These are phyloP conservation scores for Boletus subparvulus DNA, from an alignment of 768 basidiomycete species.

Conservation along the genomic window DNA sequence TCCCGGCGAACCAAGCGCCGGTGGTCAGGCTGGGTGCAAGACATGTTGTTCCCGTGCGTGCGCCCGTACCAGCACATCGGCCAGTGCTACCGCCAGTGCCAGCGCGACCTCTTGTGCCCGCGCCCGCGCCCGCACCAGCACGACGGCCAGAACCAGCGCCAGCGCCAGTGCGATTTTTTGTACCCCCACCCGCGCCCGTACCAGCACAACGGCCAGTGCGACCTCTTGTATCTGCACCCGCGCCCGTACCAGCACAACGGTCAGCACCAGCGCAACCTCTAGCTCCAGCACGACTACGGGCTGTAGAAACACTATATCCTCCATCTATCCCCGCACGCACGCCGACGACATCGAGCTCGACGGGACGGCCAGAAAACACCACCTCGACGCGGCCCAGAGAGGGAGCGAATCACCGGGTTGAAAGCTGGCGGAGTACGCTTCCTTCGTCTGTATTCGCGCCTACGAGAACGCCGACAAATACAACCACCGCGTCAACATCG, in stretches of 20 bases:
- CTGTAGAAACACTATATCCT: background rate
- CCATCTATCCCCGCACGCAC: background rate
- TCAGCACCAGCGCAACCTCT: background rate
- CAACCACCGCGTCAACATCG: background rate
- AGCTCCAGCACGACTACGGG: background rate
- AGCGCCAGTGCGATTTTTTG: background rate
- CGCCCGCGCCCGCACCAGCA: background rate
- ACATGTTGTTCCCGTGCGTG: background rate
- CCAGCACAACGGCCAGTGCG: background rate
- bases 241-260: background rate
- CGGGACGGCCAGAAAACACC: background rate
- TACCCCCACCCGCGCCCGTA: too few relatives aligned
- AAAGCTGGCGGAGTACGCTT: background rate
- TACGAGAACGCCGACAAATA: background rate
- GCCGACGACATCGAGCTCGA: constrained; percentile 1
- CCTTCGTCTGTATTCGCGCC: background rate
- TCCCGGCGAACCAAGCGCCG: background rate
- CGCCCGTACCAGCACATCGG: background rate
- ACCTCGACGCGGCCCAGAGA: background rate
- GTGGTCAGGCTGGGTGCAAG: background rate
- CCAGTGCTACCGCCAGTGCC: background rate
- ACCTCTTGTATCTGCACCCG: too few relatives aligned
- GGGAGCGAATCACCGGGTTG: background rate
- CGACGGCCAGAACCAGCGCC: background rate
- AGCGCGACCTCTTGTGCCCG: too few relatives aligned